Percentiles rank a stretch among this genome's conserved stretches.
These are phyloP conservation scores for Tolypocladium tropicale DNA, from an alignment of 2,329 filamentous ascomycete species.

Conservation along the genomic window DNA sequence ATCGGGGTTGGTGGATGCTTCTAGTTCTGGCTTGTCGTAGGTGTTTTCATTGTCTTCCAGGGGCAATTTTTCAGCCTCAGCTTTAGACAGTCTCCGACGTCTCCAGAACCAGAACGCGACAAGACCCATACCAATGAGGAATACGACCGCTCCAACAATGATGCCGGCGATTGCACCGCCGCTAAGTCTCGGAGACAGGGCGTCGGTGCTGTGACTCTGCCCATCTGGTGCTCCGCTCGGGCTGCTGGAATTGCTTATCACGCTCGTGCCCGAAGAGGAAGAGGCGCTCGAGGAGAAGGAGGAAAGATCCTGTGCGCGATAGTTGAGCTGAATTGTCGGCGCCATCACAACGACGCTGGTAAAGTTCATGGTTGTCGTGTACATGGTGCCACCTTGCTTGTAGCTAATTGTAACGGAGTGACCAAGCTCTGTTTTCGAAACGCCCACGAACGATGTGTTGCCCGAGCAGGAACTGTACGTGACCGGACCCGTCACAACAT, in stretches of 20 bases:
- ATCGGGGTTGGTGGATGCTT: neutral
- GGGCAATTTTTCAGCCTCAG: neutral
- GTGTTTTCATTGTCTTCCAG: neutral
- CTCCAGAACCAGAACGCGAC: neutral
- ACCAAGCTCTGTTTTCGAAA: neutral
- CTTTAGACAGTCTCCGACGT: neutral
- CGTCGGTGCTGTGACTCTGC: neutral
- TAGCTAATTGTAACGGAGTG: neutral
- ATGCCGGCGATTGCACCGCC: neutral
- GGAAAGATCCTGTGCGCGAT: neutral
- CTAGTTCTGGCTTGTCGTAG: neutral
- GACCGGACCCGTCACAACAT: neutral
- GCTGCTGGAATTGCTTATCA: neutral
- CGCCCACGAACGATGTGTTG: neutral
- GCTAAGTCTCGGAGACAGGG: neutral
- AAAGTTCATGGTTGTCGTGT: neutral
- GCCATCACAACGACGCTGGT: neutral
- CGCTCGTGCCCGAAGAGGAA: neutral
- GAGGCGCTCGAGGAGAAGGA: neutral
- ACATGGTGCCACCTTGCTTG: neutral
- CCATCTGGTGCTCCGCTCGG: neutral
- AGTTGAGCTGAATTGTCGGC: neutral
- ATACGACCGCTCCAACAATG: neutral
- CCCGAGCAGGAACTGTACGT: neutral
- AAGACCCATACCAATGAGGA: neutral